Conservation (phyloP, 164 flowering plant species). For the Platanus orientalis region DNA sequence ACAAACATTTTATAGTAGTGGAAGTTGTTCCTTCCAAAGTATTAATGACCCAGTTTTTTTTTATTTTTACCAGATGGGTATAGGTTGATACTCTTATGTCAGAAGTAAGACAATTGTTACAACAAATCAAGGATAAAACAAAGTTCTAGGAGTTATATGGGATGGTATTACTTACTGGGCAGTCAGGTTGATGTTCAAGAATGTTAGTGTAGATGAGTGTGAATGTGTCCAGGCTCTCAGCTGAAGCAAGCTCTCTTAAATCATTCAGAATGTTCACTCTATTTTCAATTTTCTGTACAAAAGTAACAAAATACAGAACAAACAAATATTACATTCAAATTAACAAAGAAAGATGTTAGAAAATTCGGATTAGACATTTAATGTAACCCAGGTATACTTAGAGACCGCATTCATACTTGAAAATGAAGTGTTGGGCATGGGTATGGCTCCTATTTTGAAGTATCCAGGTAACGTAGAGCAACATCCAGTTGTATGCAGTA, state of each 20-base stretch:
- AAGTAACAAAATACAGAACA: neutral
- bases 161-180: slow-evolving; percentile 61
- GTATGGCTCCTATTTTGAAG: too few relatives aligned
- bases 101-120: neutral
- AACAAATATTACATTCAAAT: neutral
- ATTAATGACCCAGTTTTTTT: neutral
- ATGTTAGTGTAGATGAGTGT: slow-evolving; percentile 92
- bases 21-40: too few relatives aligned
- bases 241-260: slow-evolving; percentile 95
- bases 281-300: slow-evolving; percentile 87
- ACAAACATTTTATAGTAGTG: neutral
- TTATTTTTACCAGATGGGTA: neutral
- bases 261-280: slow-evolving; percentile 77
- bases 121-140: neutral
- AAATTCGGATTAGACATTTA: neutral
- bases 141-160: neutral
- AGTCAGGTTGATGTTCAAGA: slow-evolving; percentile 95
- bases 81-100: neutral
- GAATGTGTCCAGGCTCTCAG: slow-evolving; percentile 92
- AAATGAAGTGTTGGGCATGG: too few relatives aligned
- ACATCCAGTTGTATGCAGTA: too few relatives aligned
- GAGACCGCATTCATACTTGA: too few relatives aligned
- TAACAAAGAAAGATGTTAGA: neutral
- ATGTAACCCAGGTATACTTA: too few relatives aligned
- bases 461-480: too few relatives aligned